Percentiles rank a stretch among this genome's conserved stretches.
Evolutionary conservation across 1,284 basidiomycete genomes (phyloP).

Genomic region (Exobasidium rhododendri): DNA sequence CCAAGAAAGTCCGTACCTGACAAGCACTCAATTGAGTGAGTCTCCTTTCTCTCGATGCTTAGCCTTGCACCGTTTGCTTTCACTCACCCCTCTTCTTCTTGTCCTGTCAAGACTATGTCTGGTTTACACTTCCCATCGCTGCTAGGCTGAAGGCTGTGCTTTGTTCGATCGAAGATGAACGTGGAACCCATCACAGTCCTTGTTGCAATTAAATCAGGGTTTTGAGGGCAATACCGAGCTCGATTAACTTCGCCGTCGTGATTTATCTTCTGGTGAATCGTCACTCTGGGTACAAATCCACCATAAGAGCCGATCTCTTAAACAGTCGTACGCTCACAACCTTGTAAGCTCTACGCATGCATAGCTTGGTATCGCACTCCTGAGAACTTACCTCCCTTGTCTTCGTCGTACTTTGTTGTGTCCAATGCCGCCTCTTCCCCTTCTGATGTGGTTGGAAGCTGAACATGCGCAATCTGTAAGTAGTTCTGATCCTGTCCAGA

Average conservation of each 20-base stretch:
- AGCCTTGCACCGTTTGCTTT: not conserved
- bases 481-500: slow-evolving; percentile 92
- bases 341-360: not conserved
- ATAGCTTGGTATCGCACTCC: not conserved
- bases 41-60: not conserved
- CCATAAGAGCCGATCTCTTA: slow-evolving; percentile 51
- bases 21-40: not conserved
- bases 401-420: slow-evolving; percentile 81
- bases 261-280: slow-evolving; percentile 90
- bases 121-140: slow-evolving; percentile 75
- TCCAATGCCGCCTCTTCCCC: slow-evolving; percentile 64
- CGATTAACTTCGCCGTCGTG: slow-evolving; percentile 95
- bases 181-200: slow-evolving; percentile 88
- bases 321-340: not conserved
- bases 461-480: slow-evolving; percentile 85
- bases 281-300: slow-evolving; percentile 76
- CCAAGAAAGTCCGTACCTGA: slow-evolving; percentile 89
- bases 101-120: slow-evolving; percentile 84
- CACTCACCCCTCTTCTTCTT: slow-evolving; percentile 80
- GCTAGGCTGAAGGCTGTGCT: slow-evolving; percentile 89
- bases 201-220: slow-evolving; percentile 92
- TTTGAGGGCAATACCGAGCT: slow-evolving; percentile 98
- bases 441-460: slow-evolving; percentile 69
- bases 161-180: slow-evolving; percentile 91
- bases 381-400: slow-evolving; percentile 66